Percentiles rank a stretch among this genome's conserved stretches.
phyloP scores from a whole-genome alignment of 177 flowering plant species.

The Vitis hybrid region DNA sequence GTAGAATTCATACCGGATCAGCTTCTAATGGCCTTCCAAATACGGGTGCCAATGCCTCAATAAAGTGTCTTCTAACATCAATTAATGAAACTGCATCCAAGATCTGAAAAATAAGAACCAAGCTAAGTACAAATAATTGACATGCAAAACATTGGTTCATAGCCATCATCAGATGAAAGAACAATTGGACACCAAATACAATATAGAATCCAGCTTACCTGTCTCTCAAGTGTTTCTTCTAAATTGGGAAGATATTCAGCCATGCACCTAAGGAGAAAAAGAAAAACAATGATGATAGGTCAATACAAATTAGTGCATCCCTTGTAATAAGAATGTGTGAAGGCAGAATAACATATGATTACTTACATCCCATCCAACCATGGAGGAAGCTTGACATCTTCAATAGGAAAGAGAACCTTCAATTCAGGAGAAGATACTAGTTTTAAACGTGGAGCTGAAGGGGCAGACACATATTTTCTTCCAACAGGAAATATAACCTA shows the following conservation, averaged over 20 bases:
- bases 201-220: conserved; percentile 48
- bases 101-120: conserved; percentile 34
- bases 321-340: background rate
- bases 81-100: conserved; percentile 66
- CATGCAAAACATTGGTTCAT: conserved; percentile 1
- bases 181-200: background rate
- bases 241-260: conserved; percentile 91
- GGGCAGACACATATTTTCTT: conserved; percentile 46
- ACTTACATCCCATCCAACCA: conserved; percentile 95
- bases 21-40: conserved; percentile 92
- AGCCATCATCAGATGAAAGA: background rate
- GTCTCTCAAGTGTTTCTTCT: conserved; percentile 65
- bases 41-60: conserved; percentile 64
- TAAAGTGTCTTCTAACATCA: conserved; percentile 70
- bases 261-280: conserved; percentile 70
- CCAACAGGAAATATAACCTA: conserved; percentile 84
- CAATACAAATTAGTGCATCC: background rate
- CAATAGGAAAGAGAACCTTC: conserved; percentile 71
- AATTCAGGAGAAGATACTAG: conserved; percentile 72
- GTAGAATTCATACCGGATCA: conserved; percentile 60
- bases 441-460: conserved; percentile 78
- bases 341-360: background rate
- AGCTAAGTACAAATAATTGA: background rate
- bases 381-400: conserved; percentile 86
- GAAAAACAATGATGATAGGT: background rate